Percentiles rank a stretch among this genome's conserved stretches.
Conservation (phyloP, 192 early-diverging fungal species). For the Backusella circina region DNA sequence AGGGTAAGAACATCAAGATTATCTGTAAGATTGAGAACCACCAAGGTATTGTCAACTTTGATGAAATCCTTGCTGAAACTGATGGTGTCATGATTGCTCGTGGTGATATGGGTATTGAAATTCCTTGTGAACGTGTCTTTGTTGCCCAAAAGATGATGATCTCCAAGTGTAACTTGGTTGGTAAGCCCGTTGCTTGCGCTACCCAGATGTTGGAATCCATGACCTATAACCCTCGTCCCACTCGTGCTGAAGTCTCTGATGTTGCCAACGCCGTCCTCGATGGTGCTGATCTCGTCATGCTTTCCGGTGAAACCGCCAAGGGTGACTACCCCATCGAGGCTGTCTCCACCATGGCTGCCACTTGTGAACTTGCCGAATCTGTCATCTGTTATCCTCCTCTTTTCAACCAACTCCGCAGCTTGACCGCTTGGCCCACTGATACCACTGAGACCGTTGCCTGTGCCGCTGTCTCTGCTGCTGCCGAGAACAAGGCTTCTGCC, state of each 20-base stretch:
- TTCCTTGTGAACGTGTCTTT: conserved; percentile 86
- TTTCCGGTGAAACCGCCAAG: conserved; percentile 94
- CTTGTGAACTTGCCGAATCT: conserved; percentile 80
- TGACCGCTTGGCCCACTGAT: conserved; percentile 66
- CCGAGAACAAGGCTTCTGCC: conserved; percentile 75
- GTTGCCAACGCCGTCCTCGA: conserved; percentile 95
- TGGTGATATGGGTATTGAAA: conserved; percentile 93
- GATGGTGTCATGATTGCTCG: conserved; percentile 97
- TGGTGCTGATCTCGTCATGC: conserved; percentile 94
- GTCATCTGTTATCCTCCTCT: conserved; percentile 87
- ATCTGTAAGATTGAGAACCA: conserved; percentile 95
- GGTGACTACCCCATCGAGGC: conserved; percentile 82
- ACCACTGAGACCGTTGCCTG: conserved; percentile 88
- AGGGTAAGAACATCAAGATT: conserved; percentile 85
- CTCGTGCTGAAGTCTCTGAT: conserved; percentile 93
- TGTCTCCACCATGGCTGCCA: conserved; percentile 67
- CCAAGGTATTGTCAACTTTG: conserved; percentile 92
- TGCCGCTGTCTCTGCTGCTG: conserved; percentile 75
- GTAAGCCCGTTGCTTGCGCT: conserved; percentile 91
- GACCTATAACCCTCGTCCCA: conserved; percentile 92
- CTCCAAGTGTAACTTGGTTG: conserved; percentile 91
- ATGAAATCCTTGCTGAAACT: conserved; percentile 85
- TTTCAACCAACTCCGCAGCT: conserved; percentile 78
- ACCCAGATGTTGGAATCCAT: conserved; percentile 96
- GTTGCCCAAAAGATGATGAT: conserved; percentile 96